A percentile compares a stretch with the other conserved stretches of the same genome.
These are phyloP conservation scores for Dendrocalamus sinicus DNA, from an alignment of 176 grass and related monocot species.

Conservation along the genomic window DNA sequence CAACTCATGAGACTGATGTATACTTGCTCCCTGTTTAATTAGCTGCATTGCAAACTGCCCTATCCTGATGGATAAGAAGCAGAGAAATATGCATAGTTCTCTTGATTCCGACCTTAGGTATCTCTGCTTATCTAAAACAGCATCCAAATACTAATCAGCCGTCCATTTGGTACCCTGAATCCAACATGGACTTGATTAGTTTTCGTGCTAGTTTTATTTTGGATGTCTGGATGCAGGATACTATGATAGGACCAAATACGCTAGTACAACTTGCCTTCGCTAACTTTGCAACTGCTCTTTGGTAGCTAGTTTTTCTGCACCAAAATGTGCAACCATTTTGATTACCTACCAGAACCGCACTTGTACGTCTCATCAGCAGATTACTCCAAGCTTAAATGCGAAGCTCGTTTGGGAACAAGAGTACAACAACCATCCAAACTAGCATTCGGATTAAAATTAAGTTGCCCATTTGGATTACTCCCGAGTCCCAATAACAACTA, in stretches of 20 bases:
- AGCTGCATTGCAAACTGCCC: constrained; percentile 17
- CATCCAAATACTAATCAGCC: not conserved
- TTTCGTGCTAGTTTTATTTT: not conserved
- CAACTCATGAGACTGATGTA: constrained; percentile 22
- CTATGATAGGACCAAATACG: not conserved
- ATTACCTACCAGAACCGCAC: constrained; percentile 28
- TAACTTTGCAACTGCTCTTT: constrained; percentile 6
- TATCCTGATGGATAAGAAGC: constrained; percentile 30
- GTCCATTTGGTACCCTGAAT: constrained; percentile 24
- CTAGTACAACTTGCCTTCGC: not conserved
- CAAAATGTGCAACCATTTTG: not conserved
- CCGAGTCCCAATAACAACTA: not conserved
- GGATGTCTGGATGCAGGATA: not conserved
- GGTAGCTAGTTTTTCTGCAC: not conserved
- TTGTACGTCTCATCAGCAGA: not conserved
- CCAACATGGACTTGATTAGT: not conserved
- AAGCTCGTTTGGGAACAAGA: not conserved
- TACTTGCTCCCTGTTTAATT: constrained; percentile 41
- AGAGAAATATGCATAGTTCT: not conserved
- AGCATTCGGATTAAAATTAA: not conserved
- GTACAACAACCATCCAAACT: not conserved
- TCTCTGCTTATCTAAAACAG: not conserved
- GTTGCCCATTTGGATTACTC: not conserved
- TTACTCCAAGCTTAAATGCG: not conserved
- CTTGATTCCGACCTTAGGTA: not conserved